phyloP scores from a whole-genome alignment of 345 rosid species.

The Angophora floribunda region DNA sequence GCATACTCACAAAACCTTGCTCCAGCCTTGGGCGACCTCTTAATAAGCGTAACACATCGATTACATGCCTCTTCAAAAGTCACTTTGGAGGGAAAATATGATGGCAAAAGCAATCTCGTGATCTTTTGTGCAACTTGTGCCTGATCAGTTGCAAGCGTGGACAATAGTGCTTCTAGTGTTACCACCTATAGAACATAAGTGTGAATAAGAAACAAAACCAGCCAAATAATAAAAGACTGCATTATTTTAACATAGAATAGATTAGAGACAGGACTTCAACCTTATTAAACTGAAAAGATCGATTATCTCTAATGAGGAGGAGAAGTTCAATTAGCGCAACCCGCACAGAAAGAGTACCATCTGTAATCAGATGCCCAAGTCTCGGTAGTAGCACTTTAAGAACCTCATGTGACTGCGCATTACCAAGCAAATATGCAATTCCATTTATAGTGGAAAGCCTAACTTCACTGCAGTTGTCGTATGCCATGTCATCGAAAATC shows the following conservation, averaged over 20 bases:
- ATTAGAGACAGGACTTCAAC: constrained; percentile 18
- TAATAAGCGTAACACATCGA: constrained; percentile 69
- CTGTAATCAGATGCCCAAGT: constrained; percentile 60
- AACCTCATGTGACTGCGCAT: constrained; percentile 84
- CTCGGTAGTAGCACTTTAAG: constrained; percentile 85
- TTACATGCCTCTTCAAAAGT: constrained; percentile 67
- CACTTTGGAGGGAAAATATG: constrained; percentile 76
- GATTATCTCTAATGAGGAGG: constrained; percentile 57
- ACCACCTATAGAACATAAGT: constrained; percentile 47
- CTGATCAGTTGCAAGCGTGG: constrained; percentile 62
- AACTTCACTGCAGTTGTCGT: constrained; percentile 66
- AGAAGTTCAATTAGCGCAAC: constrained; percentile 73
- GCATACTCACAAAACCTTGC: constrained; percentile 86
- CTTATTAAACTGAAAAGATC: constrained; percentile 76
- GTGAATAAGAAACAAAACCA: background rate
- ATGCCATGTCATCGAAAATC: constrained; percentile 59
- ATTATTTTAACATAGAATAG: background rate
- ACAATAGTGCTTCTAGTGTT: constrained; percentile 45
- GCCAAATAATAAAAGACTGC: background rate
- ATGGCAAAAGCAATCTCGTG: constrained; percentile 66
- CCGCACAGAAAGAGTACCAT: constrained; percentile 47
- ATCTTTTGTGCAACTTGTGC: constrained; percentile 69
- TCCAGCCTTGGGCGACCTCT: constrained; percentile 79
- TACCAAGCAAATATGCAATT: constrained; percentile 74
- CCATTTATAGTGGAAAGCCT: constrained; percentile 83